Conservation (phyloP, 2,329 filamentous ascomycete species). For the Penicillium sp. region DNA sequence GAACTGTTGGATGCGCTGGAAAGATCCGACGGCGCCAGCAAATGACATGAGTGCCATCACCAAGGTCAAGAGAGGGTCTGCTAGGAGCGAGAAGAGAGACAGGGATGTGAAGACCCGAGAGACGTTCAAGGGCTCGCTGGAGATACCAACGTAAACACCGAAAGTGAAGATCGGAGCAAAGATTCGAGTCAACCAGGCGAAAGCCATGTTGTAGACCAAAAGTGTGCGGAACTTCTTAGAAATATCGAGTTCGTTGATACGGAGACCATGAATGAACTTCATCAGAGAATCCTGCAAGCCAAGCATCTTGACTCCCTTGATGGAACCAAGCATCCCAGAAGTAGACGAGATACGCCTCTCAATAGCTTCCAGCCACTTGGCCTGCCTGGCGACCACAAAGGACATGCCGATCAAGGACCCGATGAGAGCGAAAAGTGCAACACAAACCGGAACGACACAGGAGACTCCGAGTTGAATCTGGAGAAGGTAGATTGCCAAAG, state of each 20-base stretch:
- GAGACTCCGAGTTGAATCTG: slow-evolving; percentile 43
- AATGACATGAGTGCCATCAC: slow-evolving; percentile 47
- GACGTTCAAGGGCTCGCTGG: slow-evolving; percentile 41
- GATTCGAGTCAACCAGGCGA: slow-evolving; percentile 41
- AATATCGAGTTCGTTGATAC: slow-evolving; percentile 41
- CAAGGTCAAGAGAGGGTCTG: slow-evolving; percentile 46
- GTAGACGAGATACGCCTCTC: slow-evolving; percentile 50
- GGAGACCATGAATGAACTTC: slow-evolving; percentile 38
- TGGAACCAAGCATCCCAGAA: slow-evolving; percentile 47
- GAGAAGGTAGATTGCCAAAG: slow-evolving; percentile 45
- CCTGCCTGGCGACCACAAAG: slow-evolving; percentile 41
- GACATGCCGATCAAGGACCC: slow-evolving; percentile 36
- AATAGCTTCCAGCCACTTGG: slow-evolving; percentile 50
- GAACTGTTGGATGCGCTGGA: slow-evolving; percentile 47
- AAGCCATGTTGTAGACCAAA: slow-evolving; percentile 41
- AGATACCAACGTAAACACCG: slow-evolving; percentile 43
- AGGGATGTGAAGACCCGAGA: slow-evolving; percentile 47
- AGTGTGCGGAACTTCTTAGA: slow-evolving; percentile 44
- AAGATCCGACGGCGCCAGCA: slow-evolving; percentile 46
- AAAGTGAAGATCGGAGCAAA: slow-evolving; percentile 48
- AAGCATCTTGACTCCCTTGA: slow-evolving; percentile 52
- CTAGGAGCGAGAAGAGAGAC: slow-evolving; percentile 46
- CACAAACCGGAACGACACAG: slow-evolving; percentile 44
- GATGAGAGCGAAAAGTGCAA: slow-evolving; percentile 41
- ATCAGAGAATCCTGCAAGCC: slow-evolving; percentile 45